Evolutionary conservation across 1,284 basidiomycete species (phyloP).

Genomic region (Lentinus polychrous): DNA sequence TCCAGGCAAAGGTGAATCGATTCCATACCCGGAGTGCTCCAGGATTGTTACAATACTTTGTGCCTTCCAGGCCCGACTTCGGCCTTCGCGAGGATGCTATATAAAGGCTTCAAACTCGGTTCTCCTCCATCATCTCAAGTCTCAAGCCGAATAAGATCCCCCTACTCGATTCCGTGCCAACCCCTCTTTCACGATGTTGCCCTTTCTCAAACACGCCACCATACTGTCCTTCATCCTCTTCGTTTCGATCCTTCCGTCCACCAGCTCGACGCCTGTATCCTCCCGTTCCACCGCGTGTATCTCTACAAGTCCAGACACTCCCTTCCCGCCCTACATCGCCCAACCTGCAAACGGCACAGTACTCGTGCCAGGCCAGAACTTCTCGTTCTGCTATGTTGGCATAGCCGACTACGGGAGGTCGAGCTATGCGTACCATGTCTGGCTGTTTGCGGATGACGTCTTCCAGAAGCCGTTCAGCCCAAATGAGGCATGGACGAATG

Average conservation of each 20-base stretch:
- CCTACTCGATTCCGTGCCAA: too few relatives aligned
- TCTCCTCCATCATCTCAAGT: too few relatives aligned
- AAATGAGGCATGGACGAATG: constrained; percentile 25
- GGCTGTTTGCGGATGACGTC: constrained; percentile 27
- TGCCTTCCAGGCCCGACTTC: too few relatives aligned
- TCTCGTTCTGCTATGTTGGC: constrained; percentile 33
- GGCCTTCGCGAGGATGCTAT: too few relatives aligned
- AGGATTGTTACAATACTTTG: too few relatives aligned
- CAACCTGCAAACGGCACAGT: constrained; percentile 24
- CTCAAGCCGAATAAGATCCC: too few relatives aligned
- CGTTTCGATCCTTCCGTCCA: background rate
- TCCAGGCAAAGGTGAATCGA: too few relatives aligned
- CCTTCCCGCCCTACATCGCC: constrained; percentile 19
- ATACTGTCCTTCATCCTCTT: background rate
- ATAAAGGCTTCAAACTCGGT: too few relatives aligned
- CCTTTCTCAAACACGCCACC: background rate
- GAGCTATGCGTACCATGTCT: constrained; percentile 37
- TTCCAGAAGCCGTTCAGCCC: background rate
- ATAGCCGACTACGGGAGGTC: constrained; percentile 38
- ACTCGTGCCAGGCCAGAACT: constrained; percentile 27
- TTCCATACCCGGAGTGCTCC: too few relatives aligned
- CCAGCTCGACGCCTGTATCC: background rate
- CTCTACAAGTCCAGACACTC: background rate
- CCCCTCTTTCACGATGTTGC: too few relatives aligned
- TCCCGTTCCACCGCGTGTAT: background rate